These are phyloP conservation scores for Russula vinacea DNA, from an alignment of 768 basidiomycete genomes.

Conservation along the genomic window DNA sequence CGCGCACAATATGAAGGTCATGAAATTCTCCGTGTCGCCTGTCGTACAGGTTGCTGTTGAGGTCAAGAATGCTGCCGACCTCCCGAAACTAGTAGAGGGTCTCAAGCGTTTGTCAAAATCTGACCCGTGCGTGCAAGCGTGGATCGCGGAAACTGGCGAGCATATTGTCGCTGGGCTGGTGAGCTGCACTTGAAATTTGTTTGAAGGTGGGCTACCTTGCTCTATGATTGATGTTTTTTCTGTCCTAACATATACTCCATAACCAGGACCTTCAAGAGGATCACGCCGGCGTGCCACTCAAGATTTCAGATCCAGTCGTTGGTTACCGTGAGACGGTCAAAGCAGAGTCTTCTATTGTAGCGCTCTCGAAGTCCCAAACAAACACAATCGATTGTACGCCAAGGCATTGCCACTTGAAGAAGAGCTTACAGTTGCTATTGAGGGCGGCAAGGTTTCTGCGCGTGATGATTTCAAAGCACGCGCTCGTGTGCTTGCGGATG, in stretches of 20 bases:
- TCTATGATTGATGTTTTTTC: background rate
- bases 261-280: conserved; percentile 95
- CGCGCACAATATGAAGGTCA: conserved; percentile 99
- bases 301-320: conserved; percentile 97
- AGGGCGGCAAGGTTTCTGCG: conserved; percentile 75
- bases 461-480: conserved; percentile 98
- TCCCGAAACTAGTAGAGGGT: conserved; percentile 99
- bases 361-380: conserved; percentile 99
- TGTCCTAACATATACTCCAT: conserved; percentile 5
- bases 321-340: conserved; percentile 97
- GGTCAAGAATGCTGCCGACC: conserved; percentile 98
- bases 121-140: conserved; percentile 97
- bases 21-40: conserved; percentile 99
- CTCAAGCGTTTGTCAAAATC: conserved; percentile 99
- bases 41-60: conserved; percentile 99
- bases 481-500: conserved; percentile 93
- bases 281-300: conserved; percentile 98
- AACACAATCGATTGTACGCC: conserved; percentile 97
- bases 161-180: conserved; percentile 99
- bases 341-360: conserved; percentile 91
- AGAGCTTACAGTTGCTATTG: conserved; percentile 91
- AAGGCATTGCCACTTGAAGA: conserved; percentile 94
- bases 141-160: conserved; percentile 88
- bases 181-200: conserved; percentile 99
- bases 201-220: conserved; percentile 63